Evolutionary conservation across 2,329 filamentous ascomycete species (phyloP).

Genomic region (Chrysoporthe deuterocubensis): DNA sequence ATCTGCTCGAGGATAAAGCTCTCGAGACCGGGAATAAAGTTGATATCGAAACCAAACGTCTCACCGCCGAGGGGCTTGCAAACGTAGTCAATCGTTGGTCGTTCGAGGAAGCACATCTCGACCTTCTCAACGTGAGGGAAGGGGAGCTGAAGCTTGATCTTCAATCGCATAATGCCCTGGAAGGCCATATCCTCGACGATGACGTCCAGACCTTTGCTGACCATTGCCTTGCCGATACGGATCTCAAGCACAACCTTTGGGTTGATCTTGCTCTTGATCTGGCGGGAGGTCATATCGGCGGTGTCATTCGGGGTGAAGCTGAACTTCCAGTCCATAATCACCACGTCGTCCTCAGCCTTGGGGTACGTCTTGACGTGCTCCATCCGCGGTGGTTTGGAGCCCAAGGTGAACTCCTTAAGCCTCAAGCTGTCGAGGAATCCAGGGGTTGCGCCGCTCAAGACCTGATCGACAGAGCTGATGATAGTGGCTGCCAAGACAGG

Average conservation of each 20-base stretch:
- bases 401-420: conserved; percentile 90
- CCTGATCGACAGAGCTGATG: conserved; percentile 92
- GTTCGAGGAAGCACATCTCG: conserved; percentile 92
- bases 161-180: conserved; percentile 92
- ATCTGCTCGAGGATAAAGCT: conserved; percentile 95
- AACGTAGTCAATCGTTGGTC: conserved; percentile 90
- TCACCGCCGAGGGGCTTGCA: conserved; percentile 98
- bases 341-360: conserved; percentile 90
- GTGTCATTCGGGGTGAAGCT: conserved; percentile 97
- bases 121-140: conserved; percentile 95
- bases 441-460: conserved; percentile 89
- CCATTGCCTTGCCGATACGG: conserved; percentile 90
- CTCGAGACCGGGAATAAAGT: conserved; percentile 95
- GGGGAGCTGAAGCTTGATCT: conserved; percentile 94
- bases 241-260: conserved; percentile 96
- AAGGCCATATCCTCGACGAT: conserved; percentile 99
- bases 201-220: conserved; percentile 95
- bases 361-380: conserved; percentile 99
- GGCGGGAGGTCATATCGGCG: conserved; percentile 85
- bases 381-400: conserved; percentile 91
- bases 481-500: conserved; percentile 91
- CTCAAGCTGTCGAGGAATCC: conserved; percentile 92
- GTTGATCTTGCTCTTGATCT: conserved; percentile 94
- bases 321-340: conserved; percentile 99
- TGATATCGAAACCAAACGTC: conserved; percentile 96